These are phyloP conservation scores for Monosporozyma aquatica DNA, from an alignment of 805 yeast genomes.

Conservation along the genomic window DNA sequence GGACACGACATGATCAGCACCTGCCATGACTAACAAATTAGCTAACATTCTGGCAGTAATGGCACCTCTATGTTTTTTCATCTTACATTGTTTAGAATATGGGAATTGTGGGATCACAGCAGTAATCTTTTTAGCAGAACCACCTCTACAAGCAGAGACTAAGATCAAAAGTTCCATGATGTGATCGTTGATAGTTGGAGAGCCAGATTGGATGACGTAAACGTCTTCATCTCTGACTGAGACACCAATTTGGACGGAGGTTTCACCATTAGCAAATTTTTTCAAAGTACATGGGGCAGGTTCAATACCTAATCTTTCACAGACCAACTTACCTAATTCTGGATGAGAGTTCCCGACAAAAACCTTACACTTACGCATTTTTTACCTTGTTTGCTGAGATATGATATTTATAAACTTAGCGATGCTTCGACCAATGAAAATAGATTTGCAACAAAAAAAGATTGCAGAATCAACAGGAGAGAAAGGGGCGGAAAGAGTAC, in stretches of 20 bases:
- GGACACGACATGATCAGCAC: constrained; percentile 96
- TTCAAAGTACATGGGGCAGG: constrained; percentile 88
- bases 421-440: not conserved
- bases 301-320: constrained; percentile 83
- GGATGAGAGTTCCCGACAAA: constrained; percentile 97
- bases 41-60: constrained; percentile 98
- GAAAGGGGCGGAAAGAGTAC: not conserved
- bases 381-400: too few species aligned
- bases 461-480: not conserved
- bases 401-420: not conserved
- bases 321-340: constrained; percentile 81
- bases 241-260: constrained; percentile 89
- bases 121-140: constrained; percentile 92
- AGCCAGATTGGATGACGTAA: constrained; percentile 84
- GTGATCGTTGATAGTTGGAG: constrained; percentile 81
- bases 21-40: constrained; percentile 90
- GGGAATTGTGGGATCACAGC: constrained; percentile 98
- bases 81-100: constrained; percentile 91
- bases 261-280: constrained; percentile 95
- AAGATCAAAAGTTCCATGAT: constrained; percentile 92
- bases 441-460: too few species aligned
- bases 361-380: constrained; percentile 93
- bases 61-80: constrained; percentile 98
- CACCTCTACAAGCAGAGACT: constrained; percentile 94
- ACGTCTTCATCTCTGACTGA: constrained; percentile 97